Percentiles rank a stretch among this genome's conserved stretches.
phyloP scores from a whole-genome alignment of 2,329 filamentous ascomycete genomes.

The Sarocladium oryzae region DNA sequence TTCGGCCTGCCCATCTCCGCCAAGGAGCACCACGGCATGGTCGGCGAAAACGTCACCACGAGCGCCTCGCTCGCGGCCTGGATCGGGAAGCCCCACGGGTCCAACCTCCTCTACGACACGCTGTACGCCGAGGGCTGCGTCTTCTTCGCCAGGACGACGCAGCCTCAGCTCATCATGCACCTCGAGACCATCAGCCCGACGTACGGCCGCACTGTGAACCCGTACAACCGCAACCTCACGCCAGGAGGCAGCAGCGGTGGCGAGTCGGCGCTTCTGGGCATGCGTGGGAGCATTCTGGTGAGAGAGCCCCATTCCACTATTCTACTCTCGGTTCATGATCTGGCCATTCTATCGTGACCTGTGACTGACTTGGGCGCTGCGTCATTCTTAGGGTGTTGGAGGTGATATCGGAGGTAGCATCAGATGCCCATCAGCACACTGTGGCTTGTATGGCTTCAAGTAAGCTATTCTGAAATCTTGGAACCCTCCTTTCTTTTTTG shows the following conservation, averaged over 20 bases:
- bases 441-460: slow-evolving; percentile 29
- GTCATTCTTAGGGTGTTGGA: slow-evolving; percentile 26
- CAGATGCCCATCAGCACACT: slow-evolving; percentile 28
- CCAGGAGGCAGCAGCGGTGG: slow-evolving; percentile 62
- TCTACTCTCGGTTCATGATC: too few species aligned
- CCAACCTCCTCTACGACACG: slow-evolving; percentile 24
- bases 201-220: slow-evolving; percentile 57
- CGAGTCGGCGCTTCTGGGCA: slow-evolving; percentile 32
- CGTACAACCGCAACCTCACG: slow-evolving; percentile 51
- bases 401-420: slow-evolving; percentile 37
- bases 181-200: slow-evolving; percentile 59
- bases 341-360: too few species aligned
- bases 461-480: slow-evolving; percentile 9
- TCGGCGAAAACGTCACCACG: slow-evolving; percentile 22
- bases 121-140: slow-evolving; percentile 34
- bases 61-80: slow-evolving; percentile 22
- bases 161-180: slow-evolving; percentile 51
- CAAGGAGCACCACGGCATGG: slow-evolving; percentile 30
- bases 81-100: slow-evolving; percentile 26
- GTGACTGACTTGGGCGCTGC: too few species aligned
- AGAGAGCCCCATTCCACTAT: too few species aligned
- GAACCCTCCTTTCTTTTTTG: too few species aligned
- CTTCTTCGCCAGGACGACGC: slow-evolving; percentile 61
- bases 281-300: slow-evolving; percentile 33
- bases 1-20: slow-evolving; percentile 46